Conservation (phyloP, 129 eudicot species). For the Chrysanthemum makinoi region DNA sequence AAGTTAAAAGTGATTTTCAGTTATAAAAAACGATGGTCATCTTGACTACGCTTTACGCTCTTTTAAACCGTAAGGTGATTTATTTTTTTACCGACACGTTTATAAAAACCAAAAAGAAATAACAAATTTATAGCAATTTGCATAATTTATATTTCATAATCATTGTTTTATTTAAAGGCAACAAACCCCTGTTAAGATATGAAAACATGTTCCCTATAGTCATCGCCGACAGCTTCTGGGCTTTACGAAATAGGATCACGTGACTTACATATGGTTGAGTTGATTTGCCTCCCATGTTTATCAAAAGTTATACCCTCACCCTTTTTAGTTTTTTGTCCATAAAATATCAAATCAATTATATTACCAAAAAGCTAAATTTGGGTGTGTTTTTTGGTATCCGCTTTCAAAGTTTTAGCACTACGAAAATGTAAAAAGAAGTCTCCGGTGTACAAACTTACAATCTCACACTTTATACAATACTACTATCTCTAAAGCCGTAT, state of each 20-base stretch:
- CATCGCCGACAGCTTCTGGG: conserved; percentile 35
- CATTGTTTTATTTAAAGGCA: conserved; percentile 24
- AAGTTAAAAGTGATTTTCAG: too few species aligned
- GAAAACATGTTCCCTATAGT: conserved; percentile 31
- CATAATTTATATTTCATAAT: not conserved
- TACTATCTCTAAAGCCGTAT: too few species aligned
- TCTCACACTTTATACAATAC: too few species aligned
- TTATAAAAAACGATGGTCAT: not conserved
- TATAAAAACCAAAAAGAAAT: too few species aligned
- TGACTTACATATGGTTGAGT: conserved; percentile 27
- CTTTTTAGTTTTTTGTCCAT: not conserved
- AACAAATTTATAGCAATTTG: not conserved
- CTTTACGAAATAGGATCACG: conserved; percentile 29
- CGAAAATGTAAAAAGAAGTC: too few species aligned
- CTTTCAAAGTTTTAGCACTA: too few species aligned
- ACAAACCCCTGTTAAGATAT: conserved; percentile 23
- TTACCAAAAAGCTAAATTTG: too few species aligned
- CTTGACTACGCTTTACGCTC: not conserved
- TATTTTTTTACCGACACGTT: not conserved
- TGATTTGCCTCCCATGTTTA: not conserved
- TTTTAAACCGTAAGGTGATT: not conserved
- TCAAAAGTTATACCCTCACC: not conserved
- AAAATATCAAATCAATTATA: too few species aligned
- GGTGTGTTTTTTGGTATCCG: too few species aligned
- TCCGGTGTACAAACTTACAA: too few species aligned